Percentiles rank a stretch among this genome's conserved stretches.
These are phyloP conservation scores for Pyrenophora graminea DNA, from an alignment of 2,329 filamentous ascomycete genomes.

Conservation along the genomic window DNA sequence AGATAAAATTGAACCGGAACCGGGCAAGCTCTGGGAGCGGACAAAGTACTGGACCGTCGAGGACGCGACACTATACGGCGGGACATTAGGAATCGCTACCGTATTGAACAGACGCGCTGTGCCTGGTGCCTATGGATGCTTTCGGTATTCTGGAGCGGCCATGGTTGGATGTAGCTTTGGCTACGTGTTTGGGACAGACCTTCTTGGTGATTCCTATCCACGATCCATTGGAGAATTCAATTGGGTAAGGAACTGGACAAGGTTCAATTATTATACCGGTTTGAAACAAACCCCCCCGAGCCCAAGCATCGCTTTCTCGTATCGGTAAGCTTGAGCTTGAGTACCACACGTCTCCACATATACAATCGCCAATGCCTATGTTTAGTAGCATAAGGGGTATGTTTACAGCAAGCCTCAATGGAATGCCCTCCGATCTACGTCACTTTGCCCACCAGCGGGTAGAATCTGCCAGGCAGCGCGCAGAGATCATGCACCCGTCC, in stretches of 20 bases:
- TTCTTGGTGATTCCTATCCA: conserved; percentile 1
- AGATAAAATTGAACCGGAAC: conserved; percentile 21
- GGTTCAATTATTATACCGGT: conserved; percentile 5
- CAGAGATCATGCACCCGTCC: conserved; percentile 11
- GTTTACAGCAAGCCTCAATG: not conserved
- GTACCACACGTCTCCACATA: conserved; percentile 5
- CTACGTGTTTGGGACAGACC: conserved; percentile 4
- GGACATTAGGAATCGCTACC: conserved; percentile 15
- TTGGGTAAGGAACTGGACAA: not conserved
- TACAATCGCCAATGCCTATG: conserved; percentile 4
- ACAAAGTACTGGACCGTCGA: conserved; percentile 23
- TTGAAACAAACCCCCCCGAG: conserved; percentile 14
- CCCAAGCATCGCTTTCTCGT: conserved; percentile 17
- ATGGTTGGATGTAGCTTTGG: conserved; percentile 22
- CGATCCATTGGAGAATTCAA: conserved; percentile 1
- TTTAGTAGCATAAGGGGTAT: not conserved
- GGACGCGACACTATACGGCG: conserved; percentile 22
- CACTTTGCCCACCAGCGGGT: not conserved
- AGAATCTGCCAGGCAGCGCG: not conserved
- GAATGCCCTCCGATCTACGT: not conserved
- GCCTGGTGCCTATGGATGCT: conserved; percentile 21
- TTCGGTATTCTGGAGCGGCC: conserved; percentile 22
- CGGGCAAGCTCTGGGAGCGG: conserved; percentile 27
- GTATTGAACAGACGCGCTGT: conserved; percentile 23
- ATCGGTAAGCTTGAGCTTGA: conserved; percentile 16